phyloP scores from a whole-genome alignment of 768 basidiomycete genomes.

The Tylopilus plumbeoviolaceoides region DNA sequence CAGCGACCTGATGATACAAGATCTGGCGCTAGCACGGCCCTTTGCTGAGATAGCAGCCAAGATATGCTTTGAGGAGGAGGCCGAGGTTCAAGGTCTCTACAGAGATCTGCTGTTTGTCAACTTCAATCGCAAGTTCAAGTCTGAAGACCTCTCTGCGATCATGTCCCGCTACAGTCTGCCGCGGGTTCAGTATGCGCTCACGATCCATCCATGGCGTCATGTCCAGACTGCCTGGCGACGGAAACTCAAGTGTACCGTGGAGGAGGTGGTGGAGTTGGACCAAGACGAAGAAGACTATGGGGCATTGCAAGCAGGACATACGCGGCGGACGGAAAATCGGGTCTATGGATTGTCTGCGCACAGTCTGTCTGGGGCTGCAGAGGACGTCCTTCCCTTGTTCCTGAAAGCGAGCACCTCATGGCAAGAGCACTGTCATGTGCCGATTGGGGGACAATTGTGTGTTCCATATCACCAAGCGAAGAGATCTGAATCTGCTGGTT shows the following conservation, averaged over 20 bases:
- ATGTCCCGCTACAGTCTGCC: neutral
- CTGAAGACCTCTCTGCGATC: neutral
- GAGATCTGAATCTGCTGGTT: no score
- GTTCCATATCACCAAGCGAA: no score
- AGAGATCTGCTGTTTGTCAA: conserved; percentile 18
- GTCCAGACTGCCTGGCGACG: conserved; percentile 3
- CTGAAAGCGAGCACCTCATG: no score
- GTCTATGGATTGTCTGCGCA: no score
- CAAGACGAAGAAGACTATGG: no score
- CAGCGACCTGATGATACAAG: neutral
- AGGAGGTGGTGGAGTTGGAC: neutral
- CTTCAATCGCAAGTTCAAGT: neutral
- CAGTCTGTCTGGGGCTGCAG: no score
- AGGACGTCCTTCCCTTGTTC: no score
- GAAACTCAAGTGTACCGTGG: neutral
- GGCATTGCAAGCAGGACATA: no score
- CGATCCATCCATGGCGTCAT: neutral
- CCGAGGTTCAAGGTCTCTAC: conserved; percentile 1
- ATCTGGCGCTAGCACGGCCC: neutral
- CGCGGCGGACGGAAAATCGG: no score
- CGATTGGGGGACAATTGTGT: no score
- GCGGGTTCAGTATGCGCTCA: neutral
- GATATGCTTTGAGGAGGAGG: neutral
- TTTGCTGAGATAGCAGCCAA: conserved; percentile 4
- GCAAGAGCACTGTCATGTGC: no score